A percentile compares a stretch with the other conserved stretches of the same genome.
These are phyloP conservation scores for Colletotrichum cereale DNA, from an alignment of 2,329 filamentous ascomycete species.

Conservation along the genomic window DNA sequence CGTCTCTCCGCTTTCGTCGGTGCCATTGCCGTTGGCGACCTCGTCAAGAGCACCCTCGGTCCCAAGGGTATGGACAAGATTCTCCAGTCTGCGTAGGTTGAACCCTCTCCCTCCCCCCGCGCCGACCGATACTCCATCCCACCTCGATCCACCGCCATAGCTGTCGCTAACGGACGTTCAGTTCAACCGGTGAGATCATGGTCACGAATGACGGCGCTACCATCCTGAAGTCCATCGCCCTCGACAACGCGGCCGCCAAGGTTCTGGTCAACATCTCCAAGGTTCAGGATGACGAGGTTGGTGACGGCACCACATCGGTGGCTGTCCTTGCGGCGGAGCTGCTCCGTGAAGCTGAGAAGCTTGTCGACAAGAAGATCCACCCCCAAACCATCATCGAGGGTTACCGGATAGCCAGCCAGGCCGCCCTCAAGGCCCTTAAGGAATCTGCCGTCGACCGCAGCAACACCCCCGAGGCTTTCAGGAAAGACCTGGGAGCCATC, in stretches of 20 bases:
- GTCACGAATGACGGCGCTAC: slow-evolving; percentile 99
- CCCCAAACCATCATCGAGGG: slow-evolving; percentile 99
- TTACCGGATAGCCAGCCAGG: slow-evolving; percentile 95
- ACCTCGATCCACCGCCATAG: slow-evolving; percentile 29
- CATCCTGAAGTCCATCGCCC: slow-evolving; percentile 96
- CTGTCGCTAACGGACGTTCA: slow-evolving; percentile 51
- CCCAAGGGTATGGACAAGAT: slow-evolving; percentile 99
- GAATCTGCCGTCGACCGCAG: slow-evolving; percentile 91
- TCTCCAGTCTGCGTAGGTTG: slow-evolving; percentile 87
- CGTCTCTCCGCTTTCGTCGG: slow-evolving; percentile 98
- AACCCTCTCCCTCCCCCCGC: slow-evolving; percentile 4
- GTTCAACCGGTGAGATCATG: slow-evolving; percentile 96
- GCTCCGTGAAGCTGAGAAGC: slow-evolving; percentile 94
- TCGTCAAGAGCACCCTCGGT: slow-evolving; percentile 97
- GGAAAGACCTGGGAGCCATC: slow-evolving; percentile 89
- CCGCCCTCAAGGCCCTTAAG: slow-evolving; percentile 86
- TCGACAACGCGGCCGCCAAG: slow-evolving; percentile 98
- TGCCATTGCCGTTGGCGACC: slow-evolving; percentile 95
- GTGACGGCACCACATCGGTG: slow-evolving; percentile 98
- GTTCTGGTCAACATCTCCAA: slow-evolving; percentile 99
- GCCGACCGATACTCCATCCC: slow-evolving; percentile 12
- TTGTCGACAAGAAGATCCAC: slow-evolving; percentile 98
- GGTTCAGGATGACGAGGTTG: slow-evolving; percentile 98
- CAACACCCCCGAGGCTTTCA: slow-evolving; percentile 84
- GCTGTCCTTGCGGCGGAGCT: slow-evolving; percentile 95